Base-by-base conservation (phyloP, 2,329 filamentous ascomycete genomes). In the Pseudomassariella vexata region DNA sequence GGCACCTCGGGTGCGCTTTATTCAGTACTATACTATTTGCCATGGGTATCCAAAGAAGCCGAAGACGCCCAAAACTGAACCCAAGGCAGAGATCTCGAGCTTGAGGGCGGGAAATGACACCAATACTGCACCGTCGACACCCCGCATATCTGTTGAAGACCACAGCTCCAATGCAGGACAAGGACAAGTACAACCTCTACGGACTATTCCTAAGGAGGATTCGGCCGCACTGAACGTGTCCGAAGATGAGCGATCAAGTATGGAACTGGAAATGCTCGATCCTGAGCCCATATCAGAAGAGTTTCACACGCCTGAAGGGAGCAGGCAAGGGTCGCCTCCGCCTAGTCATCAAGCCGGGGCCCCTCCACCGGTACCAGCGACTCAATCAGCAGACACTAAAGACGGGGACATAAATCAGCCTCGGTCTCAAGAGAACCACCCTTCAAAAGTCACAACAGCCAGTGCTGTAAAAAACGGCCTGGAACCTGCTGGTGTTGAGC, bases 1-100 rank as follows among this genome's bases (percentile, higher is more conserved):
- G 4, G 48, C 62, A 2, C 62, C 65, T 3, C 67, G 81, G 32
- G 74, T 92, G 9, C 73, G 87, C 11, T 95, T 95, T 48, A 69
- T 86, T 36, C 95, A 95, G 52, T 95, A 94, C 54, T 95, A 90
- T 52, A 94, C 88, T 1, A 73, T 84, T n/a, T 88, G 84, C 43
- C 82, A 82, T 8, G 88, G 88, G 4, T 69, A 76, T 37, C 69
- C 71, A 3, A 88, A 83, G 45, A 53, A 57, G 34, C 55, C 56
- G 10, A 64, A 66, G 41, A 29, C 35, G 9, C 35, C 39, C 9
- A 41, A 41, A 19, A n/a, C 28, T 8, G 33, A 40, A 32, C 17
- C 25, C 37, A 36, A 39, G 19, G 9, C 36, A 36, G 22, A 37
- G 35, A 28, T 30, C 31, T 8, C 46, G 36, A 19, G 27, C 40